These are phyloP conservation scores for Neurospora sp. DNA, from an alignment of 495 filamentous ascomycete species.

Conservation along the genomic window DNA sequence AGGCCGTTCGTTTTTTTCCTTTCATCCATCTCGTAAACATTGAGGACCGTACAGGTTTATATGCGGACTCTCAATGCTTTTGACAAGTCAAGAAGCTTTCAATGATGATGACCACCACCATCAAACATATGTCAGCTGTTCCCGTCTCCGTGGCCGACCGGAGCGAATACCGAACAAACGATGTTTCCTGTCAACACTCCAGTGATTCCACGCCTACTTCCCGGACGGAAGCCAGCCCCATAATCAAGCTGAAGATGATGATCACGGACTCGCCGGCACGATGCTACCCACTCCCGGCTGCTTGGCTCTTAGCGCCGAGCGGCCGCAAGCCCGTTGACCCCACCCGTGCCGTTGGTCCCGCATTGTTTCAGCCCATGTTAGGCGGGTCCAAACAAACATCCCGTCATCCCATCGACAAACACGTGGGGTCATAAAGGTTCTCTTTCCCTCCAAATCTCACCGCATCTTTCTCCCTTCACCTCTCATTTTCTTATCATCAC, in stretches of 20 bases:
- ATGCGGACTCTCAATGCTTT: neutral
- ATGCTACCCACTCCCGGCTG: neutral
- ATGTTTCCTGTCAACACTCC: neutral
- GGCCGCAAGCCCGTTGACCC: neutral
- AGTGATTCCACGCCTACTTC: neutral
- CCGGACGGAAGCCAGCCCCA: neutral
- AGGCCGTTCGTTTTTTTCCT: no score
- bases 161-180: neutral
- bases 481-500: neutral
- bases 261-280: neutral
- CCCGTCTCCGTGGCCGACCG: neutral
- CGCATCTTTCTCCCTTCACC: no score
- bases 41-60: no score
- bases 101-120: neutral
- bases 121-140: neutral
- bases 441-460: neutral
- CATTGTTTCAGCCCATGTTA: neutral
- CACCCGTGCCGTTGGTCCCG: neutral
- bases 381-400: neutral
- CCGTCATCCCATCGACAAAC: neutral
- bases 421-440: neutral
- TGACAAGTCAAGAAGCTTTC: neutral
- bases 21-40: no score
- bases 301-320: neutral
- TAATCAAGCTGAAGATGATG: neutral